Conservation (phyloP, 352 stramenopile genomes). For the Phytophthora rubi region DNA sequence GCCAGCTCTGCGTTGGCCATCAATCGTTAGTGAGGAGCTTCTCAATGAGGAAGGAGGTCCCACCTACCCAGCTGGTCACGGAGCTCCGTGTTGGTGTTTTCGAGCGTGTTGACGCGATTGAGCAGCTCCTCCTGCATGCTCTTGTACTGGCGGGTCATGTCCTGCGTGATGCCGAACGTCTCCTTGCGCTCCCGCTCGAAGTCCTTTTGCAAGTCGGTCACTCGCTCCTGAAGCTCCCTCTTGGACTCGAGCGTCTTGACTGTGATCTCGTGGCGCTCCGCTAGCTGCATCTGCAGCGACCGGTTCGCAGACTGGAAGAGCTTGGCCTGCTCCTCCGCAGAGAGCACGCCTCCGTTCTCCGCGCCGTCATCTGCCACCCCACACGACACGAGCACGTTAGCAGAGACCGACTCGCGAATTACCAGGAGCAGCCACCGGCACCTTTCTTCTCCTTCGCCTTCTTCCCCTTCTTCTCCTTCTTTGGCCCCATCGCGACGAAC, state of each 20-base stretch:
- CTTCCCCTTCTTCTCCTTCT: conserved; percentile 82
- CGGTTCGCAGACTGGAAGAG: conserved; percentile 85
- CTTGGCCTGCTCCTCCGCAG: conserved; percentile 85
- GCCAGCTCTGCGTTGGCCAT: conserved; percentile 62
- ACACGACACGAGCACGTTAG: neutral
- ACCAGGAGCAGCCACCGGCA: conserved; percentile 8
- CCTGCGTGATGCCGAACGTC: conserved; percentile 93
- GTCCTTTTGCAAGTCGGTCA: conserved; percentile 83
- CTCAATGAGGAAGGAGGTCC: neutral
- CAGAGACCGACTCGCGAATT: neutral
- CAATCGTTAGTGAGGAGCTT: neutral
- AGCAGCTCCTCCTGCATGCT: conserved; percentile 95
- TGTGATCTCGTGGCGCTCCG: conserved; percentile 86
- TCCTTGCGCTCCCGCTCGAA: conserved; percentile 89
- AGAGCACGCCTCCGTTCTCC: conserved; percentile 77
- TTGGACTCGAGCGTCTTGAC: conserved; percentile 91
- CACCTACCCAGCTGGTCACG: conserved; percentile 88
- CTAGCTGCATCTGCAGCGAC: conserved; percentile 90
- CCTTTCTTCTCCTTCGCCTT: conserved; percentile 83
- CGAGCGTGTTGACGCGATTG: conserved; percentile 86
- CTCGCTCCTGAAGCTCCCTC: conserved; percentile 81
- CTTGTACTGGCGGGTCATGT: conserved; percentile 98
- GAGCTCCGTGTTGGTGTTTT: conserved; percentile 93
- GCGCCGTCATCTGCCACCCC: conserved; percentile 60
- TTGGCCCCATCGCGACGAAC: conserved; percentile 56